Evolutionary conservation across 305 asterid genomes (phyloP), one percentile per base, ranked within the genome.

Genomic region (Euphrasia arctica): DNA sequence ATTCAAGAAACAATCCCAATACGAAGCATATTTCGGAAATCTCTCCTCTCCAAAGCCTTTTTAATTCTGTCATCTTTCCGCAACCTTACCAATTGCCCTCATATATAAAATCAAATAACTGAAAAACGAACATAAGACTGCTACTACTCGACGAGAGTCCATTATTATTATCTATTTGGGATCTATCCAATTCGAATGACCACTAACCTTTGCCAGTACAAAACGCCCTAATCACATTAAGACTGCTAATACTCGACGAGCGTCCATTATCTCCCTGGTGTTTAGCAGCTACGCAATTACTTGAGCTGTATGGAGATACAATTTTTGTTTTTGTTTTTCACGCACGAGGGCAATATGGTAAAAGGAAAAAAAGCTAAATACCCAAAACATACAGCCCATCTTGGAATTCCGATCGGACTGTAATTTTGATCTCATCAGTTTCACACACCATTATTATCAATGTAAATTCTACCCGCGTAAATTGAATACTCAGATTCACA

Each of bases 181-280:
- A 48, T 41, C 63, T 71, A 60, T 54, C 65, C 36, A 66, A 62
- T 54, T 32, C 1, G 4, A 11, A 2, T 0, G 15, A 58, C 79
- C 70, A 75, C 79, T 75, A 71, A 87, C 91, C 89, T 87, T 77
- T 75, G 67, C 63, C 67, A 63, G 86, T 74, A 77, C 81, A 80
- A 72, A 74, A 71, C 13, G 85, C 80, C 79, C 83, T 84, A 87
- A 78, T 64, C 68, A 77, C 74, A 62, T 74, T 75, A 77, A 52
- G 77, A 48, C 66, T 72, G 72, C 77, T 77, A 74, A 64, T 56
- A 75, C 64, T 74, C 60, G 76, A 74, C 55, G 79, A 63, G 68
- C 75, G 62, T 69, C 76, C 83, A 63, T 66, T 74, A 66, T 52
- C 70, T 61, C 77, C 71, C 72, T 59, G 78, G 66, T 75, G 75